phyloP scores from a whole-genome alignment of 73 alveolate species.

The Halteria grandinella region DNA sequence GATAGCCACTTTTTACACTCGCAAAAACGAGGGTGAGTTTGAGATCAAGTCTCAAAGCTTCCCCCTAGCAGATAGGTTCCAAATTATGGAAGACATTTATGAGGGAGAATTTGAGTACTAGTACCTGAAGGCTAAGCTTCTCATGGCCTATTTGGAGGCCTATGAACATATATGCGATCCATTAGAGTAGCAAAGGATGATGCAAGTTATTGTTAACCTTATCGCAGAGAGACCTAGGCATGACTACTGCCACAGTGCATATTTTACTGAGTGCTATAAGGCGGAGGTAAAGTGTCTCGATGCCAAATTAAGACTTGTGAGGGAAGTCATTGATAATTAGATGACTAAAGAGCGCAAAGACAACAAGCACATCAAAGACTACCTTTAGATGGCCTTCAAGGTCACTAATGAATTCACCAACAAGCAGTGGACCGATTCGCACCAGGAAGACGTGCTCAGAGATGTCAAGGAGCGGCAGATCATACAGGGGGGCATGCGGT shows the following conservation, averaged over 20 bases:
- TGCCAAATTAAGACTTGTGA: background rate
- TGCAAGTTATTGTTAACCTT: slow-evolving; percentile 53
- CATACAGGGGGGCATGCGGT: slow-evolving; percentile 47
- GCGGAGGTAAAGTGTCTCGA: slow-evolving; percentile 40
- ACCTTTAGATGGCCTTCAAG: slow-evolving; percentile 51
- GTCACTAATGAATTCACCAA: slow-evolving; percentile 47
- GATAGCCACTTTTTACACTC: slow-evolving; percentile 54
- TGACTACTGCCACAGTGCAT: slow-evolving; percentile 43
- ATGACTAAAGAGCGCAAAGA: slow-evolving; percentile 46
- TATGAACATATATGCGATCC: slow-evolving; percentile 64
- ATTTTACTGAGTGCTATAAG: slow-evolving; percentile 56
- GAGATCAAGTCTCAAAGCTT: slow-evolving; percentile 51
- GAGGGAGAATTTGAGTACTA: slow-evolving; percentile 55
- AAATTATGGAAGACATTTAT: slow-evolving; percentile 45
- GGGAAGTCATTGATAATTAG: slow-evolving; percentile 41
- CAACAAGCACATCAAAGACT: slow-evolving; percentile 44
- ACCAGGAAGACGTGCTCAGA: slow-evolving; percentile 40
- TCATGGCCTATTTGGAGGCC: slow-evolving; percentile 44
- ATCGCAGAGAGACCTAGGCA: slow-evolving; percentile 63
- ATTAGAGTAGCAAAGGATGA: slow-evolving; percentile 57
- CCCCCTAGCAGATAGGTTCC: slow-evolving; percentile 47
- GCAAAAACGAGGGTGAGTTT: slow-evolving; percentile 46
- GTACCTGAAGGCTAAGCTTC: slow-evolving; percentile 51
- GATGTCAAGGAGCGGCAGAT: slow-evolving; percentile 53
- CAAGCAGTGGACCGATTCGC: slow-evolving; percentile 58